phyloP scores from a whole-genome alignment of 2,329 filamentous ascomycete species.

The Calonectria naviculata region DNA sequence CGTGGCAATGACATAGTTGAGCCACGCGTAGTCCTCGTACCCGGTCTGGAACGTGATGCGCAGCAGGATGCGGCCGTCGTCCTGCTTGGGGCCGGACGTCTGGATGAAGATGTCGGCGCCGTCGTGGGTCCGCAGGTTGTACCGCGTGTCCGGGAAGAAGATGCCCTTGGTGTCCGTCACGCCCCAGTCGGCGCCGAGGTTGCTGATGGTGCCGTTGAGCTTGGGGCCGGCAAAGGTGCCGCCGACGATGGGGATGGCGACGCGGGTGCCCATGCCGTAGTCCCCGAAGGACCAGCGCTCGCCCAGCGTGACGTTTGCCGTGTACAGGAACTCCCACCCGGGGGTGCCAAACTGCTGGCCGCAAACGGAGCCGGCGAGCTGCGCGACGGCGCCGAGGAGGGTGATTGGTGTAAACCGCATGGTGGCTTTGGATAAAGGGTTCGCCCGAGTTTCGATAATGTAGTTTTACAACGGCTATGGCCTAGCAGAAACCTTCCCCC shows the following conservation, averaged over 20 bases:
- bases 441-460: no score
- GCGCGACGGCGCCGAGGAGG: neutral
- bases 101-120: constrained; percentile 51
- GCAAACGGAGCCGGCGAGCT: neutral
- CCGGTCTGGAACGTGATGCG: constrained; percentile 48
- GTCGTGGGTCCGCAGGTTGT: constrained; percentile 51
- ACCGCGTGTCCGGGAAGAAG: constrained; percentile 52
- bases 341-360: constrained; percentile 30
- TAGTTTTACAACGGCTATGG: neutral
- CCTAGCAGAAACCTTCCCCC: neutral
- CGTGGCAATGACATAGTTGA: constrained; percentile 47
- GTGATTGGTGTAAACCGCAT: constrained; percentile 3
- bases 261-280: constrained; percentile 34
- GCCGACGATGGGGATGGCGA: constrained; percentile 47
- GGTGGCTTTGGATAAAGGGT: no score
- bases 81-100: constrained; percentile 49
- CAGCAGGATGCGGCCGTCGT: constrained; percentile 41
- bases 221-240: constrained; percentile 50
- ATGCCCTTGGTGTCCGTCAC: constrained; percentile 47
- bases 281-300: constrained; percentile 36
- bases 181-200: constrained; percentile 51
- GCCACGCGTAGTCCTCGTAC: constrained; percentile 48
- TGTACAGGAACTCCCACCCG: constrained; percentile 34
- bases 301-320: constrained; percentile 32
- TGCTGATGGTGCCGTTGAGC: constrained; percentile 43